phyloP scores from a whole-genome alignment of 2,329 filamentous ascomycete species.

The Lecanicillium sp. region DNA sequence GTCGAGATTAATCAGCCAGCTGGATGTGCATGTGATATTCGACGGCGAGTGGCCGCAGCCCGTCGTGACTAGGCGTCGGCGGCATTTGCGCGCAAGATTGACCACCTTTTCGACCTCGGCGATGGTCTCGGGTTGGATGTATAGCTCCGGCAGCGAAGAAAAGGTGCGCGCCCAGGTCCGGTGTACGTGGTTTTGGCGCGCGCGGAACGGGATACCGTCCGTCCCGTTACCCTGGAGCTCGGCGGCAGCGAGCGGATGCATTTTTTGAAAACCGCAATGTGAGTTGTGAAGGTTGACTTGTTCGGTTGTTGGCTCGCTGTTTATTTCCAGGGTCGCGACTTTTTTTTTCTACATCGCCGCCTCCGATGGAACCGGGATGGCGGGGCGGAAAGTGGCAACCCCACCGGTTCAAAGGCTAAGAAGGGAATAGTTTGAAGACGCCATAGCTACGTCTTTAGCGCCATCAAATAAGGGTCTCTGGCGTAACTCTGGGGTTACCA shows the following conservation, averaged over 20 bases:
- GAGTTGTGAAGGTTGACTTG: no score
- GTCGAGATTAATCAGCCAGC: conserved; percentile 93
- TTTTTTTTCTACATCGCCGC: no score
- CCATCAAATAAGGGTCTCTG: no score
- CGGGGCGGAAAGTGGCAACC: no score
- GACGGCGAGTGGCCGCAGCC: conserved; percentile 90
- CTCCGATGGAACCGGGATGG: no score
- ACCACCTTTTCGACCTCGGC: conserved; percentile 78
- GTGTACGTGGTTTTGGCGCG: conserved; percentile 63
- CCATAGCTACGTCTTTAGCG: no score
- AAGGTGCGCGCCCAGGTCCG: conserved; percentile 95
- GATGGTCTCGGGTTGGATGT: conserved; percentile 73
- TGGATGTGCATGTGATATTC: conserved; percentile 83
- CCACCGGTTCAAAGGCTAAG: no score
- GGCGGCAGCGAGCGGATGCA: conserved; percentile 29
- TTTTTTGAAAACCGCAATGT: background rate
- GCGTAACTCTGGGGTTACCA: no score
- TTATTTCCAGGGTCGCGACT: no score
- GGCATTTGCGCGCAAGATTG: conserved; percentile 69
- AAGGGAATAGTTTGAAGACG: no score
- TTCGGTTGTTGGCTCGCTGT: no score
- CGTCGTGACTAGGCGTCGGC: conserved; percentile 75
- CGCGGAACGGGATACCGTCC: conserved; percentile 62
- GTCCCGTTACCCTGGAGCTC: conserved; percentile 21
- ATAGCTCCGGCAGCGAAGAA: conserved; percentile 80